Base-by-base conservation (phyloP, 441 rosid species). In the Populus trichocarpa region DNA sequence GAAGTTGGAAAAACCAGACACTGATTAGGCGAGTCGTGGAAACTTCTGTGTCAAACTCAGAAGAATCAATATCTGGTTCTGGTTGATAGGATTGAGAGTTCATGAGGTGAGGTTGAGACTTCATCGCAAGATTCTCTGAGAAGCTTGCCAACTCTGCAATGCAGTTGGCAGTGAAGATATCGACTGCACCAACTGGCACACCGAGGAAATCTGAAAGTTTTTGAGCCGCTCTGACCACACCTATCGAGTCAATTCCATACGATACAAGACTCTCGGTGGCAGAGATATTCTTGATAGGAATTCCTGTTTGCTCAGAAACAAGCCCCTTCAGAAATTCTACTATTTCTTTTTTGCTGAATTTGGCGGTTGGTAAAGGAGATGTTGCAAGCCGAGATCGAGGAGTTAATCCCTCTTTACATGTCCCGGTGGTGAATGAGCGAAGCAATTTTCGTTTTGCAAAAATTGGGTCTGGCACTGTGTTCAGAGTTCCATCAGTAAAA, bases 81-180 rank as follows among this genome's bases (percentile, higher is more conserved):
- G 74, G 76, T 70, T 30, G 81, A 75, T 74, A 7, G 12, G 87
- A 79, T 4, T 84, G 70, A 69, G 81, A 36, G 73, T 83, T 82
- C 70, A 67, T 35, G 28, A 59, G 75, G 59, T 87, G 85, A 81
- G 90, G 89, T 73, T 85, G 81, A 83, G 90, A 88, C 81, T 87
- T 91, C 75, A 70, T 80, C 25, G 86, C 35, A 33, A 90, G 89
- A 81, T 78, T 84, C 78, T 88, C 88, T 0, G 89, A 83, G 76
- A 91, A 91, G 85, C 76, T 89, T 59, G 96, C 92, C 86, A 91
- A 81, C 77, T 91, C 93, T 32, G 83, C 80, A 67, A 91, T 88
- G 90, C 93, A 89, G 61, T 89, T 86, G 59, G 96, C 89, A 13
- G 91, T 89, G 85, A 91, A 90, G 72, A 91, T 90, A 77, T 91